phyloP scores from a whole-genome alignment of 2,329 filamentous ascomycete genomes.

The Diaporthe aspalathi region DNA sequence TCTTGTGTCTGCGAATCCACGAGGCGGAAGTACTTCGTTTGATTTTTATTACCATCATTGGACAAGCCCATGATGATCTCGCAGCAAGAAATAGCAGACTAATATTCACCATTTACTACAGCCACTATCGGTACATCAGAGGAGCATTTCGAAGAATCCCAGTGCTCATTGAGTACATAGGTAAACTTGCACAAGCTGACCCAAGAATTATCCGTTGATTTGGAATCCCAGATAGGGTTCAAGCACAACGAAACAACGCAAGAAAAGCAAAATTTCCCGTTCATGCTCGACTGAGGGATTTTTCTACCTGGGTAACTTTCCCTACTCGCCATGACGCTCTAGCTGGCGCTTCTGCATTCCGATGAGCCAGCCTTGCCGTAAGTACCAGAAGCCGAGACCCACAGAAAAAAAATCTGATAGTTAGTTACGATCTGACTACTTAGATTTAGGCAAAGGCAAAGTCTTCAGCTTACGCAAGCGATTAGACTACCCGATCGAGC shows the following conservation, averaged over 20 bases:
- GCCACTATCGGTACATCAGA: not conserved
- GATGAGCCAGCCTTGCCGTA: too few species aligned
- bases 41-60: too few species aligned
- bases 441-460: not conserved
- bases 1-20: too few species aligned
- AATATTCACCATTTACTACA: too few species aligned
- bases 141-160: not conserved
- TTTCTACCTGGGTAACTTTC: not conserved
- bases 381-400: not conserved
- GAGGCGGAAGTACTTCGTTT: too few species aligned
- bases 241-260: not conserved
- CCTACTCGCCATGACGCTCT: not conserved
- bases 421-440: too few species aligned
- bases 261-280: not conserved
- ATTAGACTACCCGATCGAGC: not conserved
- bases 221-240: not conserved
- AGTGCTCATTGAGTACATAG: not conserved
- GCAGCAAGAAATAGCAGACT: too few species aligned
- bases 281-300: not conserved
- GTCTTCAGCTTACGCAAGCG: constrained; percentile 5
- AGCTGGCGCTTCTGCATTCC: not conserved
- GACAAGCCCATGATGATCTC: too few species aligned
- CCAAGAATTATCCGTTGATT: too few species aligned
- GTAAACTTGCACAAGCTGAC: too few species aligned
- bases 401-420: not conserved